Conservation (phyloP, 2,329 filamentous ascomycete species). For the Elsinoe fawcettii region DNA sequence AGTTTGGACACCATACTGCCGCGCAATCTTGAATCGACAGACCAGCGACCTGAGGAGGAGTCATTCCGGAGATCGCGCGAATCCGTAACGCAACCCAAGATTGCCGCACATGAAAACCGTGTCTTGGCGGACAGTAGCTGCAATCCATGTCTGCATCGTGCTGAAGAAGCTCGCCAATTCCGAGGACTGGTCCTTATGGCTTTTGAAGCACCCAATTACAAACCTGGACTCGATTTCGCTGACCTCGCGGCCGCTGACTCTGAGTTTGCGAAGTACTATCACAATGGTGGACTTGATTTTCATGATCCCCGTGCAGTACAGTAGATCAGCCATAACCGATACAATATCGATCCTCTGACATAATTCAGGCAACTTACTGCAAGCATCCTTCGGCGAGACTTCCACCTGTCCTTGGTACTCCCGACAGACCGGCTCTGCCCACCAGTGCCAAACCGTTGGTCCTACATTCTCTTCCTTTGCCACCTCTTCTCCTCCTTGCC, state of each 20-base stretch:
- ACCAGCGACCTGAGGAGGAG: too few species aligned
- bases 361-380: slow-evolving; percentile 58
- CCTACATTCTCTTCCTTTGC: slow-evolving; percentile 13
- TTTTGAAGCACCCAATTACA: slow-evolving; percentile 35
- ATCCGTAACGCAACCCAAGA: too few species aligned
- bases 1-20: too few species aligned
- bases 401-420: slow-evolving; percentile 61
- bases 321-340: slow-evolving; percentile 44
- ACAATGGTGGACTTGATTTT: slow-evolving; percentile 65
- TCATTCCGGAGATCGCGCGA: too few species aligned
- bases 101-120: too few species aligned
- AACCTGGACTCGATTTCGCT: slow-evolving; percentile 54
- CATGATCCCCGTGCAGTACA: slow-evolving; percentile 66
- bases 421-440: slow-evolving; percentile 78
- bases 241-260: slow-evolving; percentile 51
- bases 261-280: slow-evolving; percentile 49
- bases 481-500: background rate
- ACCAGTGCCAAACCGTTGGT: slow-evolving; percentile 51
- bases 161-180: too few species aligned
- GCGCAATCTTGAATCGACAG: too few species aligned
- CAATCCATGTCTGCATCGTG: too few species aligned
- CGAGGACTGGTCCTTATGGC: too few species aligned
- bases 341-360: slow-evolving; percentile 24
- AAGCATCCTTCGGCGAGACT: slow-evolving; percentile 67
- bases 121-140: too few species aligned